Percentiles rank a stretch among this genome's conserved stretches.
These are phyloP conservation scores for Diaporthe nobilis DNA, from an alignment of 2,329 filamentous ascomycete genomes.

Conservation along the genomic window DNA sequence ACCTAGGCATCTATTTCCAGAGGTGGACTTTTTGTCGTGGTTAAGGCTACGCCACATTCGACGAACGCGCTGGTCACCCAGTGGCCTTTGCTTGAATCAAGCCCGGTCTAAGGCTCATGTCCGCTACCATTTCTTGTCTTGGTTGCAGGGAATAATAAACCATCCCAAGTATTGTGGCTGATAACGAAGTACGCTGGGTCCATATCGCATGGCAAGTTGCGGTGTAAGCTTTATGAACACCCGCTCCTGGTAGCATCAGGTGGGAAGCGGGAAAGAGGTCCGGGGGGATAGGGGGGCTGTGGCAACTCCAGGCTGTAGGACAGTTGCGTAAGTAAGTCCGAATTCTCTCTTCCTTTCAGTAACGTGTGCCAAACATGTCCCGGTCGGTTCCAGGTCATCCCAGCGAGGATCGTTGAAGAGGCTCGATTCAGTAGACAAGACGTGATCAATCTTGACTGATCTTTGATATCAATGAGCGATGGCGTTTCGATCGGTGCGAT, in stretches of 20 bases:
- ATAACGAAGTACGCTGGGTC: neutral
- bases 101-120: neutral
- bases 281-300: neutral
- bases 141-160: no score
- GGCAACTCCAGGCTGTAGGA: neutral
- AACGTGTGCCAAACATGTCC: no score
- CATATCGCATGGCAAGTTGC: neutral
- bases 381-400: no score
- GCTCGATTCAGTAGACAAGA: neutral
- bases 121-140: neutral
- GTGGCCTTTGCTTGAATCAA: neutral
- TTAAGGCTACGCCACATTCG: neutral
- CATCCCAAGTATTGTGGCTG: no score
- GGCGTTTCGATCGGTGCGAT: neutral
- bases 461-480: neutral
- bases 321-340: neutral
- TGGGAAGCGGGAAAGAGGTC: no score
- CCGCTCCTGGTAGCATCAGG: neutral
- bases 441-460: neutral
- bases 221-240: neutral
- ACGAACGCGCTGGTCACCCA: neutral
- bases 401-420: neutral
- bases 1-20: neutral
- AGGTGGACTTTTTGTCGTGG: neutral
- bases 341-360: neutral